A percentile compares a stretch with the other conserved stretches of the same genome.
These are phyloP conservation scores for Gelatoporia subvermispora DNA, from an alignment of 768 basidiomycete genomes.

Conservation along the genomic window DNA sequence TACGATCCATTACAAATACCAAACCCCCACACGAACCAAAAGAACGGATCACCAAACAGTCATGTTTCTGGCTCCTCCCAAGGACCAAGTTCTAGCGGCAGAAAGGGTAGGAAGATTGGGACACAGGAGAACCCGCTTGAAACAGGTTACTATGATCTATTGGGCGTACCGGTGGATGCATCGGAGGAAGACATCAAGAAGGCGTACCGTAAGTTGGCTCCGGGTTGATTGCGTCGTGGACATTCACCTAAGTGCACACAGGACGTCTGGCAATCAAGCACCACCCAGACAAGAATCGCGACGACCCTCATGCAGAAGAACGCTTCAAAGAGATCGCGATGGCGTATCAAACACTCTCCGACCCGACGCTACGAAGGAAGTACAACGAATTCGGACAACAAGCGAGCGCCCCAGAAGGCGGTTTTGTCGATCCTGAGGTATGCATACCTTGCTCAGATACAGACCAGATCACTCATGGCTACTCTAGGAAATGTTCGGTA, in stretches of 20 bases:
- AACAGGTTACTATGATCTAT: slow-evolving; percentile 85
- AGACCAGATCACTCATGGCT: background rate
- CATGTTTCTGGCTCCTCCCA: slow-evolving; percentile 11
- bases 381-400: slow-evolving; percentile 91
- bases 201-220: slow-evolving; percentile 66
- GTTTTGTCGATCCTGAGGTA: slow-evolving; percentile 83
- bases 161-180: slow-evolving; percentile 72
- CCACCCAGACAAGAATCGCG: slow-evolving; percentile 90
- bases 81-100: slow-evolving; percentile 8
- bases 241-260: slow-evolving; percentile 21
- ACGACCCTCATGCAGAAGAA: slow-evolving; percentile 81
- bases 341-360: slow-evolving; percentile 83
- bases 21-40: slow-evolving; percentile 2
- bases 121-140: slow-evolving; percentile 86
- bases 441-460: background rate
- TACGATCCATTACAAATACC: slow-evolving; percentile 66
- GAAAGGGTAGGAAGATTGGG: slow-evolving; percentile 75
- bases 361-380: slow-evolving; percentile 67
- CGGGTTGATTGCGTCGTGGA: background rate
- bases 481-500: slow-evolving; percentile 46
- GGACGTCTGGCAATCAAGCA: slow-evolving; percentile 85
- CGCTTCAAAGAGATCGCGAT: slow-evolving; percentile 90
- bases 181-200: slow-evolving; percentile 86
- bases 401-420: slow-evolving; percentile 78
- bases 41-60: background rate